Conservation (phyloP, 2,329 filamentous ascomycete species). For the Fusarium sp. region DNA sequence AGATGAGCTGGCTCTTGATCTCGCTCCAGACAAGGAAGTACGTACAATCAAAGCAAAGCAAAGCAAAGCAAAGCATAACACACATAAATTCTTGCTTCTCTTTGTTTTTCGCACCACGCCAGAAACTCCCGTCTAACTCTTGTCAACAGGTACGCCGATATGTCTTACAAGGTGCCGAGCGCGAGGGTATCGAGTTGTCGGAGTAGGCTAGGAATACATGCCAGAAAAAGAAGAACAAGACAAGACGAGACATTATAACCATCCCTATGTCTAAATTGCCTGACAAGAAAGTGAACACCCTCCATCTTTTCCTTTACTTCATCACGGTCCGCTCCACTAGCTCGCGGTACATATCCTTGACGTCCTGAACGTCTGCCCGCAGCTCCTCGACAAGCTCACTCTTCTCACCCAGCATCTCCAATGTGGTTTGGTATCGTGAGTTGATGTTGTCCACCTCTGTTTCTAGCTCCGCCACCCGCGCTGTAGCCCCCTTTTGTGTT, state of each 20-base stretch:
- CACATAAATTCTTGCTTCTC: constrained; percentile 8
- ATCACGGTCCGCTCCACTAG: constrained; percentile 89
- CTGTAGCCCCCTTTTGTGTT: constrained; percentile 72
- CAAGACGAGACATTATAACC: constrained; percentile 18
- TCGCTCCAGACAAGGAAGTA: constrained; percentile 90
- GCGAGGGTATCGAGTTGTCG: constrained; percentile 81
- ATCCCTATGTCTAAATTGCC: constrained; percentile 16
- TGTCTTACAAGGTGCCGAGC: constrained; percentile 83
- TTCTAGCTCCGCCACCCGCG: constrained; percentile 76
- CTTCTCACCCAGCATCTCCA: constrained; percentile 97
- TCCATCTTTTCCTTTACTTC: constrained; percentile 62
- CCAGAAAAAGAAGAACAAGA: constrained; percentile 28
- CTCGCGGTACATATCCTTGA: constrained; percentile 97
- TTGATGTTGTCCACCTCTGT: constrained; percentile 77
- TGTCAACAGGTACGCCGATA: constrained; percentile 76
- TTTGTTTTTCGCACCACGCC: not conserved
- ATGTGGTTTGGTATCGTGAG: constrained; percentile 86
- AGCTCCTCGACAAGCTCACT: constrained; percentile 95
- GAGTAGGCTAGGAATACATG: constrained; percentile 48
- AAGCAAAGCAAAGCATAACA: constrained; percentile 4
- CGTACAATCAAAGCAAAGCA: constrained; percentile 47
- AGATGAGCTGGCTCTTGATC: constrained; percentile 80
- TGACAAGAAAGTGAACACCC: constrained; percentile 4
- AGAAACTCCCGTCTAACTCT: constrained; percentile 43
- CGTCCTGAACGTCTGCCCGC: constrained; percentile 87